Percentiles rank a stretch among this genome's conserved stretches.
Conservation (phyloP, 139 green algal species). For the Volvox reticuliferus region DNA sequence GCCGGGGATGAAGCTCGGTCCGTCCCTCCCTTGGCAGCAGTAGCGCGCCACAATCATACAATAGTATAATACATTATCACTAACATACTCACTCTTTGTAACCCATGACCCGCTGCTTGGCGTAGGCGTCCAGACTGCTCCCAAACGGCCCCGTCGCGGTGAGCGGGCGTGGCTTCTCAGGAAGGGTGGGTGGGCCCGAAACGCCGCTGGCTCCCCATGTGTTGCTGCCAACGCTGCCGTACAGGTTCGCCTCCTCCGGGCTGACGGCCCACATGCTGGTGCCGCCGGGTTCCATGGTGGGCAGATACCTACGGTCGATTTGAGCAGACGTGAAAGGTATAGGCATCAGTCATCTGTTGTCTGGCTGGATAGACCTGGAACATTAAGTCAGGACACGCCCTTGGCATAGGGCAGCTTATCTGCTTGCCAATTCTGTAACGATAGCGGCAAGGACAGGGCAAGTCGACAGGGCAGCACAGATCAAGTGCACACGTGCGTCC, state of each 20-base stretch:
- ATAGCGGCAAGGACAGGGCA: no score
- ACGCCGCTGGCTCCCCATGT: constrained; percentile 31
- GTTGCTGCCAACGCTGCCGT: constrained; percentile 49
- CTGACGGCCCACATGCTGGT: constrained; percentile 40
- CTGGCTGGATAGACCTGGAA: no score
- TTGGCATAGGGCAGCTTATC: no score
- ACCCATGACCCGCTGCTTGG: constrained; percentile 27
- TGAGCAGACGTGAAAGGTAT: neutral
- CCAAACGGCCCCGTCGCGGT: constrained; percentile 1
- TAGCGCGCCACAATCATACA: no score
- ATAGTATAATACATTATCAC: no score
- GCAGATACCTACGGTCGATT: constrained; percentile 27
- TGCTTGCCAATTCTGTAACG: no score
- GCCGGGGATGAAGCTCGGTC: no score
- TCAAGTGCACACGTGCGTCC: no score
- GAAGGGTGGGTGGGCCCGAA: neutral
- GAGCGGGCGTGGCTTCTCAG: neutral
- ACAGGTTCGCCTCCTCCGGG: neutral
- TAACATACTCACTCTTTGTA: constrained; percentile 46
- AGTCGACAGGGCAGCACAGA: no score
- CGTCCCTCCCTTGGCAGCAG: no score
- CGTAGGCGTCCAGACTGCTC: constrained; percentile 26
- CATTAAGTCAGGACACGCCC: no score
- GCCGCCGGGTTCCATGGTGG: constrained; percentile 44
- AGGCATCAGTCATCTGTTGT: no score